phyloP scores from a whole-genome alignment of 1,284 basidiomycete species.

The Rhodotorula sp. region DNA sequence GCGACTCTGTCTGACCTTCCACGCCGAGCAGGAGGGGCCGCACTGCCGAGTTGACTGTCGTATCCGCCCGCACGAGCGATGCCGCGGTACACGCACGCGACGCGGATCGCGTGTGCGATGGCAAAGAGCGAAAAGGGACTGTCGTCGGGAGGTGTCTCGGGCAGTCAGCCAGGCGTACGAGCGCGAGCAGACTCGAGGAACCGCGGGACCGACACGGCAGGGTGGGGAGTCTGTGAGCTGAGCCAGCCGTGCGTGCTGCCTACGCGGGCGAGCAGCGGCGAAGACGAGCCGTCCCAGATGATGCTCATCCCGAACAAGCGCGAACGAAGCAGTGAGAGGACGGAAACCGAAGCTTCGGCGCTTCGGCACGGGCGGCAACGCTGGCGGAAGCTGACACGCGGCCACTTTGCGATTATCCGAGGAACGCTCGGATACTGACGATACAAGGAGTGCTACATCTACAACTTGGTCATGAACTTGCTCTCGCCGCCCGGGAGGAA shows the following conservation, averaged over 20 bases:
- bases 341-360: background rate
- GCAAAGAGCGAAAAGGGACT: conserved; percentile 41
- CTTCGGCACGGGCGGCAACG: background rate
- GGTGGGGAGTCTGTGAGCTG: conserved; percentile 12
- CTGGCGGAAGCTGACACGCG: background rate
- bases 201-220: conserved; percentile 15
- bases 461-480: background rate
- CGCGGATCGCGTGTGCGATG: conserved; percentile 32
- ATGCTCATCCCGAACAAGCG: background rate
- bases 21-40: background rate
- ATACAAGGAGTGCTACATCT: background rate
- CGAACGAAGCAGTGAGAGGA: background rate
- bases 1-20: background rate
- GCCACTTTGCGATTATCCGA: background rate
- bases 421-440: background rate
- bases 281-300: conserved; percentile 21
- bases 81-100: conserved; percentile 40
- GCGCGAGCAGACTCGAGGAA: background rate
- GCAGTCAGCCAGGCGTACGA: background rate
- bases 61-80: conserved; percentile 33
- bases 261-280: conserved; percentile 15
- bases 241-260: conserved; percentile 13
- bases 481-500: background rate
- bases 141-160: background rate
- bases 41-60: conserved; percentile 35